Conservation (phyloP, 768 basidiomycete species). For the Psilocybe tampanensis region DNA sequence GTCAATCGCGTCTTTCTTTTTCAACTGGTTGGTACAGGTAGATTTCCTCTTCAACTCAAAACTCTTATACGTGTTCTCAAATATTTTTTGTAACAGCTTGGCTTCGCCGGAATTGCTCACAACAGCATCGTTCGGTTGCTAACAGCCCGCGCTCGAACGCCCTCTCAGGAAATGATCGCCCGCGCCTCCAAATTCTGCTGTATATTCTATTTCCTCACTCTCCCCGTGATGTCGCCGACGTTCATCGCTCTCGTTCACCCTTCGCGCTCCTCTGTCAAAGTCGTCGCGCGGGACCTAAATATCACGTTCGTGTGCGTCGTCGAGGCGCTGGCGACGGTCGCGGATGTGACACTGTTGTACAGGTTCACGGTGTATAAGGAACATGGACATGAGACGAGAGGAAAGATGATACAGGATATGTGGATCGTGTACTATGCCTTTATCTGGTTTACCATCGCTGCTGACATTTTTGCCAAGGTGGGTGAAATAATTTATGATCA, state of each 20-base stretch:
- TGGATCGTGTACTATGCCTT: conserved; percentile 15
- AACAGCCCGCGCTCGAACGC: conserved; percentile 6
- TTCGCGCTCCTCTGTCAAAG: conserved; percentile 8
- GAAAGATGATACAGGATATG: conserved; percentile 15
- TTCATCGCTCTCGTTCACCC: conserved; percentile 12
- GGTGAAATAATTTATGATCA: too few relatives aligned
- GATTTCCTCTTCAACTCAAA: not conserved
- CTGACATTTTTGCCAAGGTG: conserved; percentile 13
- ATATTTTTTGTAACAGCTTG: not conserved
- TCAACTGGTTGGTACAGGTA: conserved; percentile 15
- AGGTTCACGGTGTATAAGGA: conserved; percentile 10
- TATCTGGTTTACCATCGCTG: conserved; percentile 11
- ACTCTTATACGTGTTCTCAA: not conserved
- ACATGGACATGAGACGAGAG: conserved; percentile 7
- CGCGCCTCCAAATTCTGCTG: conserved; percentile 9
- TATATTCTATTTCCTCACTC: conserved; percentile 11
- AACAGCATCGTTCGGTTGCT: conserved; percentile 12
- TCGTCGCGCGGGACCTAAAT: conserved; percentile 12
- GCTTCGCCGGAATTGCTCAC: conserved; percentile 14
- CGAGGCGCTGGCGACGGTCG: conserved; percentile 11
- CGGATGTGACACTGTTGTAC: conserved; percentile 7
- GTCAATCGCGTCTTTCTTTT: conserved; percentile 13
- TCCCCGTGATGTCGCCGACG: conserved; percentile 13
- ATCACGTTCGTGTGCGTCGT: conserved; percentile 15
- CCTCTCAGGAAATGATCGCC: conserved; percentile 4